Evolutionary conservation across 2,329 filamentous ascomycete species (phyloP), one percentile per base, ranked within the genome.

Genomic region (Fusarium sp.): DNA sequence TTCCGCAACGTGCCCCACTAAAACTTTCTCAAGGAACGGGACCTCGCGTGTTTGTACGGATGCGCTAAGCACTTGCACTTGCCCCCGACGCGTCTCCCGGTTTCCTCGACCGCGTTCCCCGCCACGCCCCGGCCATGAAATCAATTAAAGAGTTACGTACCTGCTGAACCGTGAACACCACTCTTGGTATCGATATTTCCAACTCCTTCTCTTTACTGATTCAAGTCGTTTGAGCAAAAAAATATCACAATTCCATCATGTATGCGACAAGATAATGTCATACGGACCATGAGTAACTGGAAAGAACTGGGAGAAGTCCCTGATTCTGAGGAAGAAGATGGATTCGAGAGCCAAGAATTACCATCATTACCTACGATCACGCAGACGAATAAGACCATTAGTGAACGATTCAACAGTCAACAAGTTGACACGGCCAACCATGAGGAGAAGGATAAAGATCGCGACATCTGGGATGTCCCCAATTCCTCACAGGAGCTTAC

Each of bases 241-340:
- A 70, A 6, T 15, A 8, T 17, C 55, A 36, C n/a, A 48, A 44
- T 13, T 20, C 14, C 44, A 44, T 24, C 38, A 66, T 75, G 70
- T 44, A 51, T 45, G 66, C 51, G 26, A 74, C 64, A 70, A 73
- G 63, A 81, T 72, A 71, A 82, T 81, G 79, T 77, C 57, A 70
- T 63, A 62, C 62, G 61, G 62, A 80, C 55, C 74, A 87, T 87
- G 86, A 80, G 79, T 64, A 83, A 83, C 73, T 87, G 86, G 86
- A 87, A 83, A 82, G 84, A 85, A 75, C 78, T 85, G 79, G 86
- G 86, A 76, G 85, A 86, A 77, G 82, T 87, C 73, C 86, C 86
- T 65, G 86, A 87, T 79, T 87, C 86, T 70, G 86, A 87, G 75
- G 86, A 87, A 65, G 85, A 87, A 54, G 82, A 80, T 72, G 83